Evolutionary conservation across 1,139 yeast genomes (phyloP), one percentile per base, ranked within the genome.

Genomic region (Candida sanyaensis): DNA sequence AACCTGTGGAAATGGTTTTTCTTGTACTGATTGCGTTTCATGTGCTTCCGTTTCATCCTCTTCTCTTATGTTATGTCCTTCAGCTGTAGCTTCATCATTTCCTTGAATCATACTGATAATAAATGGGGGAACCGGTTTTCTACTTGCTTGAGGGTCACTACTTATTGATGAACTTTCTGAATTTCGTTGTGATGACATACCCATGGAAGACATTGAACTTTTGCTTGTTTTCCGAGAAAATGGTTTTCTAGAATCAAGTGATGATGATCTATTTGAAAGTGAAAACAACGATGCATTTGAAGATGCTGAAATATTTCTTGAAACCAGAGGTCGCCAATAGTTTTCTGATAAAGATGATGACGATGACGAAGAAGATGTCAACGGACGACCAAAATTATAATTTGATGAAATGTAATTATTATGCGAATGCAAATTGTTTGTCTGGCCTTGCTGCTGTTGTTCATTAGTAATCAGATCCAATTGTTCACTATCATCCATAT

Each of bases 121-220:
- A 46, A 69, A 69, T 5, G 68, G 66, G 1, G 75, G 73, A 1
- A 65, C 62, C 45, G 65, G 52, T 50, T 46, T 45, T 46, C 44
- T 21, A 50, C 26, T 8, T n/a, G 21, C 7, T 17, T 4, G 32
- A 5, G 30, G 28, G n/a, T 53, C 32, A 2, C 54, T 45, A n/a
- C 46, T 38, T 10, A 46, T 37, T 4, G 55, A 48, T 4, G 59
- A 53, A 4, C 53, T 42, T 10, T 50, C 43, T 3, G 60, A 56
- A 13, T 6, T 36, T 32, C 44, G 48, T 23, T 43, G 46, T 6
- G 50, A 31, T 28, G 46, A 28, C 3, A 28, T 8, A 13, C 47
- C 46, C 10, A 50, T n/a, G 2, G 49, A 47, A 27, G 45, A 47
- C n/a, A 47, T 23, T 2, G 46, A 47, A 24, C 43, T 43, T 33